Base-by-base conservation (phyloP, 2,329 filamentous ascomycete genomes). In the Metarhizium sp. region DNA sequence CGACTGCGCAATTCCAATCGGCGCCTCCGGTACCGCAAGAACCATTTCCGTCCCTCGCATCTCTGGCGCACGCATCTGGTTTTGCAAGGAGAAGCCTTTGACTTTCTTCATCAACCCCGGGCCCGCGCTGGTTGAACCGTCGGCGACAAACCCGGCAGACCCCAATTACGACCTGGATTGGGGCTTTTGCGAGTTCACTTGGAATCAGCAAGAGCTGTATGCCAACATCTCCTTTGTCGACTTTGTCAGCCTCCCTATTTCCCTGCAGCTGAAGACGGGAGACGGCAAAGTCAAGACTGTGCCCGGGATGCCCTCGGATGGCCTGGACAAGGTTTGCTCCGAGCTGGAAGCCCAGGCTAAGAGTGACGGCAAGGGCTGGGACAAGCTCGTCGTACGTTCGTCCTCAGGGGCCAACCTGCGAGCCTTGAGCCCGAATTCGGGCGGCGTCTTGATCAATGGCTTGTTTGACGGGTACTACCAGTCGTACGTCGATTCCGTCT, bases 211-310 rank as follows among this genome's bases (percentile, higher is more conserved):
- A 36, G 76, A 87, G 67, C 70, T 88, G 5, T 88, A 81, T 64
- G 82, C 80, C 61, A 88, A 88, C 62, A 84, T 92, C 62, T 82
- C 78, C 59, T 86, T 87, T 66, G 88, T 92, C 53, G 88, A 92
- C 72, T 92, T 92, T 69, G 79, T 90, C 58, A 74, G 74, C 61
- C 66, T 86, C 61, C 84, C 86, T n/a, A 77, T 87, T 52, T 77
- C 80, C 1, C 75, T 86, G 59, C 66, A 69, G 57, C 75, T 86
- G 49, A 69, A 70, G 54, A 78, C 76, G 58, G 72, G 72, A 20
- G 66, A 69, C 48, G 79, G 78, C 48, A 59, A 61, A 11, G 64
- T 71, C 18, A 75, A 75, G 59, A 69, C 64, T 16, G 80, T 82
- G 10, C 66, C 68, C n/a, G 80, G 80, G 29, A 67, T 82, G 58